phyloP scores from a whole-genome alignment of 176 grass and related monocot species.

The Chrysopogon serrulatus region DNA sequence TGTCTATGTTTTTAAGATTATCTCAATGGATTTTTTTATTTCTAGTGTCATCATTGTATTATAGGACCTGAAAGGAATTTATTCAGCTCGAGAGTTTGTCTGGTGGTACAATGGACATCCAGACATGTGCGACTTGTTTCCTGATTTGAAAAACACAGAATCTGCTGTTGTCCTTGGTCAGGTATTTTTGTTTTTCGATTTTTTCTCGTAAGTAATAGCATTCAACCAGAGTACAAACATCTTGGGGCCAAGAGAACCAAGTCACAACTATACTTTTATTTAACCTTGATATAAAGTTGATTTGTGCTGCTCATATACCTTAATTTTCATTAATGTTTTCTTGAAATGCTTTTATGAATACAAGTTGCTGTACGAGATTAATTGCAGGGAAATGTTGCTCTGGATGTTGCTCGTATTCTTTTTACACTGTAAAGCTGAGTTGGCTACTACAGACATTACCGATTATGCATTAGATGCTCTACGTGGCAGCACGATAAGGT shows the following conservation, averaged over 20 bases:
- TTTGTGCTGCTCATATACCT: neutral
- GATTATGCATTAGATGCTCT: constrained; percentile 78
- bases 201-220: neutral
- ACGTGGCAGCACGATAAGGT: constrained; percentile 72
- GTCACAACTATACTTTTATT: neutral
- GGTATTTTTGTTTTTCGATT: constrained; percentile 43
- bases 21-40: neutral
- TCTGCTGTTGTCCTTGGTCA: constrained; percentile 84
- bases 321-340: neutral
- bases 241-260: neutral
- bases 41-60: constrained; percentile 14
- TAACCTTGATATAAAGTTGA: neutral
- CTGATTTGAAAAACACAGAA: constrained; percentile 67
- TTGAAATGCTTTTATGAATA: neutral
- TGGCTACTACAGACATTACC: constrained; percentile 85
- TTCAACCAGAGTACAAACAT: neutral
- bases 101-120: constrained; percentile 99
- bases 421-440: constrained; percentile 57
- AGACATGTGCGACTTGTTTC: constrained; percentile 55
- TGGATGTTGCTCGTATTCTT: constrained; percentile 92
- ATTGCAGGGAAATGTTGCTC: constrained; percentile 88
- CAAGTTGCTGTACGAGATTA: neutral
- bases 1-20: neutral
- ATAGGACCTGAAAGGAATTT: constrained; percentile 74
- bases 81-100: constrained; percentile 91